Evolutionary conservation across 148 eudicot genomes (phyloP).

Genomic region (Euryodendron excelsum): DNA sequence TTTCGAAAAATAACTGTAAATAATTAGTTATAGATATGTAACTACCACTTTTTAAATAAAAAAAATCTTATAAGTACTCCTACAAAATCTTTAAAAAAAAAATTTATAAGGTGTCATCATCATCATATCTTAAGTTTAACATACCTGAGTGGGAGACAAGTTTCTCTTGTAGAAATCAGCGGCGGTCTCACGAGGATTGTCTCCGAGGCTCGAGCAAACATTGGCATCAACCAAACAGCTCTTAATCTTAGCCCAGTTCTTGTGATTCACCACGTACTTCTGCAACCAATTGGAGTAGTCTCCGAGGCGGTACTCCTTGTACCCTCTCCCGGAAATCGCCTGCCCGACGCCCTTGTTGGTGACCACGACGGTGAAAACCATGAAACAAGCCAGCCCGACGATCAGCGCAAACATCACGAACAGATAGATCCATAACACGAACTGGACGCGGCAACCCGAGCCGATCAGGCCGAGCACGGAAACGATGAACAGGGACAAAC

Average conservation of each 20-base stretch:
- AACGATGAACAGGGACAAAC: conserved; percentile 24
- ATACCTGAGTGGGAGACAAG: conserved; percentile 15
- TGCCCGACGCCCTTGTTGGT: conserved; percentile 32
- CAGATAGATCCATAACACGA: conserved; percentile 35
- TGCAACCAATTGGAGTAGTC: conserved; percentile 48
- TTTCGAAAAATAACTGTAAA: too few species aligned
- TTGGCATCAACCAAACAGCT: conserved; percentile 31
- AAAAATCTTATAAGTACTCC: too few species aligned
- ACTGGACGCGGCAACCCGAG: conserved; percentile 15
- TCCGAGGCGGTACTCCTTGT: conserved; percentile 25
- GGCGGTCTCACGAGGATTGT: not conserved
- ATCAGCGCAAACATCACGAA: conserved; percentile 24
- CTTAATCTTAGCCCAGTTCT: conserved; percentile 32
- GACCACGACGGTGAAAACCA: conserved; percentile 29
- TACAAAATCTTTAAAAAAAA: too few species aligned
- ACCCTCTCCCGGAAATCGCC: conserved; percentile 19
- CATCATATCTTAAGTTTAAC: too few species aligned
- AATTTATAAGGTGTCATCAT: too few species aligned
- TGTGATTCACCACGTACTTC: conserved; percentile 21
- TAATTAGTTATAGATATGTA: too few species aligned
- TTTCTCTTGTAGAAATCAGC: not conserved
- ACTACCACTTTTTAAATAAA: too few species aligned
- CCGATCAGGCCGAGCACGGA: conserved; percentile 36
- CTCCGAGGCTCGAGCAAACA: conserved; percentile 18
- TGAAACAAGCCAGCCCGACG: conserved; percentile 10